Base-by-base conservation (phyloP, 2,329 filamentous ascomycete species). In the Pseudogymnoascus sp. region DNA sequence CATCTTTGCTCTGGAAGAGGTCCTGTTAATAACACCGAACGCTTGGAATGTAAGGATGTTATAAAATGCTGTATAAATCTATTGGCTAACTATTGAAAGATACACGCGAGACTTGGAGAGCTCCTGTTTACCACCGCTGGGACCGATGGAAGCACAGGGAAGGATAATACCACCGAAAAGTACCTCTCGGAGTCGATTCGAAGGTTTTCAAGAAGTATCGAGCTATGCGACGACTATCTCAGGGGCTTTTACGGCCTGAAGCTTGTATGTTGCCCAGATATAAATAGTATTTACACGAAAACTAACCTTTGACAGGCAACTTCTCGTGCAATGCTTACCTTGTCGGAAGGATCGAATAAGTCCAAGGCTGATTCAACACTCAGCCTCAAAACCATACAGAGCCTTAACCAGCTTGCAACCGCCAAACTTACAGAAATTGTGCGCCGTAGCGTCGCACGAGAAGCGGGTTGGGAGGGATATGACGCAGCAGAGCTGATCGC, bases 211-310 rank as follows among this genome's bases (percentile, higher is more conserved):
- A 85, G 94, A 70, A 94, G 92, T 71, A 85, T 97, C 67, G 94
- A 99, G 77, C 83, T 99, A 61, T 97, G 94, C 72, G 90, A 97
- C 69, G 87, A 92, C 73, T 97, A 97, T 73, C 76, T 97, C 66
- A 86, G 94, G 65, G 94, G 92, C 1, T 96, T 92, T 74, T 97
- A 96, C 75, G 94, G 94, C 5, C 78, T 99, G 65, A 94, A 93
- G 74, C 75, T 92, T 75, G 88, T 92, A 75, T 70, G 83, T 70
- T 11, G 18, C 25, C 31, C 44, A 25, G 4, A 50, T 18, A 35
- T 8, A 12, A 18, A 16, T 16, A 61, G 11, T 47, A 12, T 62
- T 16, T 12, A 16, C 6, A 33, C 53, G 25, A 62, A 60, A 38
- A 38, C 64, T 68, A 38, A 50, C 14, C 59, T 70, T 65, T 76